Percentiles rank a stretch among this genome's conserved stretches.
phyloP scores from a whole-genome alignment of 2,329 filamentous ascomycete species.

The Diplodia seriata region DNA sequence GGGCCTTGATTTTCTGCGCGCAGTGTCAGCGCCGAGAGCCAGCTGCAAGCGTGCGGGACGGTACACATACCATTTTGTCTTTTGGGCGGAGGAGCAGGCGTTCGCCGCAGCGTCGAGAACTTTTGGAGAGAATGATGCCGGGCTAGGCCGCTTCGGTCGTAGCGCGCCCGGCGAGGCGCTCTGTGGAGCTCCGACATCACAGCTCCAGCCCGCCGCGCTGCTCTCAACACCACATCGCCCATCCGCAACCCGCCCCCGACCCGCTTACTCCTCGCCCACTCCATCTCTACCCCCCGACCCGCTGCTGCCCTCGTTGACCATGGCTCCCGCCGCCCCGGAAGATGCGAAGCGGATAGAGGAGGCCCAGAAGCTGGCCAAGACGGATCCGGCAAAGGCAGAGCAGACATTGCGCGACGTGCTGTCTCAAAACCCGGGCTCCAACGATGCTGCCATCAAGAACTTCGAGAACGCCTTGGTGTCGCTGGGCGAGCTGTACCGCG shows the following conservation, averaged over 20 bases:
- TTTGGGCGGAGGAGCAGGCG: slow-evolving; percentile 28
- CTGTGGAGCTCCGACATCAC: slow-evolving; percentile 29
- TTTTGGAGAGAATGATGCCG: slow-evolving; percentile 26
- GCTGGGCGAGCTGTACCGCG: slow-evolving; percentile 89
- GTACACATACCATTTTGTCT: slow-evolving; percentile 29
- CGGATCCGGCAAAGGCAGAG: slow-evolving; percentile 84
- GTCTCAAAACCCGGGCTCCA: slow-evolving; percentile 81
- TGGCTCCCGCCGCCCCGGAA: slow-evolving; percentile 45
- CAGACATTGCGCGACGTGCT: slow-evolving; percentile 88
- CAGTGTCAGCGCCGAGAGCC: background rate
- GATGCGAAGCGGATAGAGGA: slow-evolving; percentile 77
- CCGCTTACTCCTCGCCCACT: slow-evolving; percentile 12
- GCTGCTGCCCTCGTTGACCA: background rate
- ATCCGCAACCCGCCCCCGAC: slow-evolving; percentile 28
- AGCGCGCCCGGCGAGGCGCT: slow-evolving; percentile 23
- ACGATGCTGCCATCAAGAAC: slow-evolving; percentile 84
- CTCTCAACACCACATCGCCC: slow-evolving; percentile 28
- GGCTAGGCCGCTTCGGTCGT: background rate
- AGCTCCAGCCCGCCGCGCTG: slow-evolving; percentile 26
- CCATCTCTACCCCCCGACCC: slow-evolving; percentile 13
- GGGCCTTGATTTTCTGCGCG: slow-evolving; percentile 58
- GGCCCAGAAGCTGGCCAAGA: slow-evolving; percentile 82
- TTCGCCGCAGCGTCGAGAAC: slow-evolving; percentile 32
- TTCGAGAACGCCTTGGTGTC: slow-evolving; percentile 90
- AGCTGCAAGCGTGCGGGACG: background rate